These are phyloP conservation scores for Penicillium italicum DNA, from an alignment of 2,329 filamentous ascomycete species.

Conservation along the genomic window DNA sequence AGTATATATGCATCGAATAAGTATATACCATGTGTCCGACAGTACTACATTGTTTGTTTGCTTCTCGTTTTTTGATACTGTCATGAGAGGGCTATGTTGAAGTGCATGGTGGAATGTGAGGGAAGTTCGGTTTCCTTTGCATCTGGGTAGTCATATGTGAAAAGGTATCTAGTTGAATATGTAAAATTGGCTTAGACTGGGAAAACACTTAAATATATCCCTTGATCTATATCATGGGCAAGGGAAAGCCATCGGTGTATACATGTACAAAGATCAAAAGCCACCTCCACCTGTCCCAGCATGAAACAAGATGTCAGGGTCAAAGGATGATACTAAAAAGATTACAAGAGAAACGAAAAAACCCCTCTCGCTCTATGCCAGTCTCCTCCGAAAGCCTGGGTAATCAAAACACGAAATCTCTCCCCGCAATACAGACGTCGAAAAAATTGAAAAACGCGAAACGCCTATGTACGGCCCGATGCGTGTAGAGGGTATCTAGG, in stretches of 20 bases:
- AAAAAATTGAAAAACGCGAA: slow-evolving; percentile 2
- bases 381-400: not conserved
- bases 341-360: not conserved
- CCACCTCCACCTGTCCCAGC: not conserved
- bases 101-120: too few relatives aligned
- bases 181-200: not conserved
- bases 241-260: not conserved
- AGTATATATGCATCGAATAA: too few relatives aligned
- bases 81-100: too few relatives aligned
- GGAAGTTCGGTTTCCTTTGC: not conserved
- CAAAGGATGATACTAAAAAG: not conserved
- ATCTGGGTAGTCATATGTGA: not conserved
- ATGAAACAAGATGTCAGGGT: not conserved
- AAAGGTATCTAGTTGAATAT: not conserved
- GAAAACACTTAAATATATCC: not conserved
- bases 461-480: slow-evolving; percentile 28
- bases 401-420: slow-evolving; percentile 1
- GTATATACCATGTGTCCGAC: too few relatives aligned
- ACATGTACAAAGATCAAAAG: not conserved
- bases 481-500: slow-evolving; percentile 23
- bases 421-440: slow-evolving; percentile 1
- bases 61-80: too few relatives aligned
- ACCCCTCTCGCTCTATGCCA: slow-evolving; percentile 23
- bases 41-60: too few relatives aligned
- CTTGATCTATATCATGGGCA: not conserved